Evolutionary conservation across 805 yeast species (phyloP).

Genomic region (Kazachstania bromeliacearum): DNA sequence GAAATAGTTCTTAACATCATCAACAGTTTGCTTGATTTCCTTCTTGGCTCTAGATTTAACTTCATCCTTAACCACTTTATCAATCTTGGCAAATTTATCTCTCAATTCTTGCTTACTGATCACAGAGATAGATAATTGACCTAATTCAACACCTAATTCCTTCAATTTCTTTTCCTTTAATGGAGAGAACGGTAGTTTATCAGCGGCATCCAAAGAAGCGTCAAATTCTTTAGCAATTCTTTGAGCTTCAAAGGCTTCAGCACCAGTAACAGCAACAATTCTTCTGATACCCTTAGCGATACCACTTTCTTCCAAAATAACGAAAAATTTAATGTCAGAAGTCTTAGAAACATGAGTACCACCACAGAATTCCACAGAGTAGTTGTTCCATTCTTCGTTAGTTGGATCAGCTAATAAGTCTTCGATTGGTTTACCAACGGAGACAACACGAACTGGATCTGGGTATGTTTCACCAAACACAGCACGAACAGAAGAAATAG

Average conservation of each 20-base stretch:
- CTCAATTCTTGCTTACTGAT: conserved; percentile 68
- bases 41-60: conserved; percentile 79
- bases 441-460: conserved; percentile 96
- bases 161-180: conserved; percentile 75
- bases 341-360: conserved; percentile 95
- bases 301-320: conserved; percentile 89
- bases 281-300: conserved; percentile 98
- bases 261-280: conserved; percentile 93
- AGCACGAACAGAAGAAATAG: conserved; percentile 83
- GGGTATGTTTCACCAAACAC: conserved; percentile 99
- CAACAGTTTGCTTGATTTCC: conserved; percentile 74
- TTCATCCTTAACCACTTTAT: conserved; percentile 82
- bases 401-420: conserved; percentile 65
- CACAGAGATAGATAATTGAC: conserved; percentile 74
- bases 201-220: conserved; percentile 48
- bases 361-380: conserved; percentile 95
- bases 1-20: conserved; percentile 65
- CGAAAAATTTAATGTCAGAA: conserved; percentile 84
- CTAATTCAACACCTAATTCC: conserved; percentile 74
- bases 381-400: conserved; percentile 63
- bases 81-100: conserved; percentile 65
- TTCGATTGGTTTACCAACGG: conserved; percentile 85
- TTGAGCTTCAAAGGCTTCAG: conserved; percentile 85
- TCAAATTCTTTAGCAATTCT: conserved; percentile 68
- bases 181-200: conserved; percentile 58